Evolutionary conservation across 768 basidiomycete species (phyloP), one percentile per base, ranked within the genome.

Genomic region (Naematelia aurantialba): DNA sequence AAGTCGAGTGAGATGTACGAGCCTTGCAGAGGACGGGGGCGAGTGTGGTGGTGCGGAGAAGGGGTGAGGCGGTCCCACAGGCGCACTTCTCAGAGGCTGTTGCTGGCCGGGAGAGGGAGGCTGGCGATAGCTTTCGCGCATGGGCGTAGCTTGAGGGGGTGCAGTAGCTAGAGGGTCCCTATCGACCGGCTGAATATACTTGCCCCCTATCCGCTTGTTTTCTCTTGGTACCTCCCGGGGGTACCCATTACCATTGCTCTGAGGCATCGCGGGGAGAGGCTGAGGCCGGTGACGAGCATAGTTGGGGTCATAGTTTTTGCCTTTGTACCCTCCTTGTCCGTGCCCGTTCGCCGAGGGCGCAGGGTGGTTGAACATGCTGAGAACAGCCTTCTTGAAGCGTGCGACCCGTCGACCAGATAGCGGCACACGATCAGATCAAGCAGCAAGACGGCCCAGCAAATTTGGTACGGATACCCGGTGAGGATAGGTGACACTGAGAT

Each of bases 221-320:
- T 48, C 24, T 13, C 5, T 31, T 17, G 27, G 8, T 8, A 30
- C 2, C 30, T 39, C 22, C 17, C 44, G 3, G 45, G n/a, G n/a
- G 21, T 22, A 24, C 19, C 24, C 44, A 48, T 56, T 25, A 3
- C 52, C 30, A 22, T 31, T 11, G 8, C 34, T 19, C 22, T 24
- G 17, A 13, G 27, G 30, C 1, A 26, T 10, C 26, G 27, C 19
- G 17, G 51, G 52, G 25, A 27, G 19, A 27, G 17, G 30, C 13
- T 52, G 52, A 13, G 24, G 49, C 21, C 52, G 24, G 13, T 52
- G 30, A 10, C 21, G 34, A 11, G 30, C 26, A 52, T 54, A 49
- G 44, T 26, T 45, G 8, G 58, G 58, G 34, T 59, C 52, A 47
- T 45, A 59, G 52, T 59, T 45, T 11, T 39, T 59, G 3, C 58